Base-by-base conservation (phyloP, 768 basidiomycete genomes). In the Strobilomyces confusus region DNA sequence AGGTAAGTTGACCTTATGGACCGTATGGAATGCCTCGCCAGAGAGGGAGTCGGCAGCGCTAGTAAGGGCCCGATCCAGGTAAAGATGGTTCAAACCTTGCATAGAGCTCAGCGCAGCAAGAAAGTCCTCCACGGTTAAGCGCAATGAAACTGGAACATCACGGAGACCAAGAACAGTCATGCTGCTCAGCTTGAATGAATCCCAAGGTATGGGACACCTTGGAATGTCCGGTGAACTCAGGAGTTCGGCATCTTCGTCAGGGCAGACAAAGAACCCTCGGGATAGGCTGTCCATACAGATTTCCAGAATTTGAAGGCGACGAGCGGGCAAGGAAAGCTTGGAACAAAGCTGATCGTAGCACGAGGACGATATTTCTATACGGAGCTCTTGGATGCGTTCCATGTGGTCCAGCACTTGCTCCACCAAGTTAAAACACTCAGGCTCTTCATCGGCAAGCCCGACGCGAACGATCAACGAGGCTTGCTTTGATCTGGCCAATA, bases 151-250 rank as follows among this genome's bases (percentile, higher is more conserved):
- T 25, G 67, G 48, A 4, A 70, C 45, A 43, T 63, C 33, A 22
- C 63, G 54, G 1, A 79, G 58, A 36, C 61, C 63, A 23, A 78
- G 65, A 48, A 63, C 63, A 3, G 68, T 70, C 14, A 79, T 70
- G 42, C 64, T 60, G 37, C 46, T 42, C 20, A 42, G 43, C 12
- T 8, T 25, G 38, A 56, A 15, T 3, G 37, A 55, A 17, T 41
- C 3, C 50, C 26, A 52, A 9, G 30, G 30, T 17, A 55, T 9
- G 0, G 15, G 32, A 36, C 29, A 49, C 4, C 1, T 1, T 1
- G 9, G 2, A 11, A 54, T 14, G 12, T 9, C 11, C 3, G 42
- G 25, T 17, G 30, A 34, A 36, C 34, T 47, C 12, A 49, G 52
- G 19, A 30, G 32, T n/a, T 45, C 38, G 17, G 23, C 25, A 11